Evolutionary conservation across 176 grass and related monocot species (phyloP).

Genomic region (Eremochloa ophiuroides): DNA sequence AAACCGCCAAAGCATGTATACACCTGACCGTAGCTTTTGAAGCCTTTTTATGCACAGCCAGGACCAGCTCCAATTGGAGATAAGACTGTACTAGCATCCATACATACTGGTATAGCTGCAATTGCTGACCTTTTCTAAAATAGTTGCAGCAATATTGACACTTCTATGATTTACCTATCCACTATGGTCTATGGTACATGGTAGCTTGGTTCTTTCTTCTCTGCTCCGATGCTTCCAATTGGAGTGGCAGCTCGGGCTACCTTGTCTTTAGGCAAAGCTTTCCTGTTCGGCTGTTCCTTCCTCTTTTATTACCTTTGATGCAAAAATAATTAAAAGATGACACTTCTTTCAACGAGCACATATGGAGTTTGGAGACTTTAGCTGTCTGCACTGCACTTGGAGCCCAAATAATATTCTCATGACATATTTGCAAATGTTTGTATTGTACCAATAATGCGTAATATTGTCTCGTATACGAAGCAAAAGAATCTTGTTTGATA

Average conservation of each 20-base stretch:
- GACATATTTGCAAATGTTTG: background rate
- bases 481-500: no score
- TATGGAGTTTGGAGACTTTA: constrained; percentile 12
- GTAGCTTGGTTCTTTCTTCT: background rate
- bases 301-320: background rate
- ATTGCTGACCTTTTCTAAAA: background rate
- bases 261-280: constrained; percentile 17
- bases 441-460: no score
- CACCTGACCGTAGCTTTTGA: constrained; percentile 34
- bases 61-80: constrained; percentile 22
- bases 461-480: background rate
- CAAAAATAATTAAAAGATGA: background rate
- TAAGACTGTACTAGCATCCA: constrained; percentile 12
- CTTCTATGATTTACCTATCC: background rate
- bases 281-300: constrained; percentile 1
- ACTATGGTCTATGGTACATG: background rate
- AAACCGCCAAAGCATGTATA: constrained; percentile 21
- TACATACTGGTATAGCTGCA: background rate
- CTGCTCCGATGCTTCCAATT: background rate
- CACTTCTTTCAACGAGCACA: constrained; percentile 4
- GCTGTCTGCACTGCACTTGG: background rate
- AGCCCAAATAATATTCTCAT: background rate
- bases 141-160: background rate
- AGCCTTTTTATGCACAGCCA: background rate
- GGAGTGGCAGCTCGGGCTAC: background rate